Evolutionary conservation across 768 basidiomycete genomes (phyloP).

Genomic region (Podaxis sp.): DNA sequence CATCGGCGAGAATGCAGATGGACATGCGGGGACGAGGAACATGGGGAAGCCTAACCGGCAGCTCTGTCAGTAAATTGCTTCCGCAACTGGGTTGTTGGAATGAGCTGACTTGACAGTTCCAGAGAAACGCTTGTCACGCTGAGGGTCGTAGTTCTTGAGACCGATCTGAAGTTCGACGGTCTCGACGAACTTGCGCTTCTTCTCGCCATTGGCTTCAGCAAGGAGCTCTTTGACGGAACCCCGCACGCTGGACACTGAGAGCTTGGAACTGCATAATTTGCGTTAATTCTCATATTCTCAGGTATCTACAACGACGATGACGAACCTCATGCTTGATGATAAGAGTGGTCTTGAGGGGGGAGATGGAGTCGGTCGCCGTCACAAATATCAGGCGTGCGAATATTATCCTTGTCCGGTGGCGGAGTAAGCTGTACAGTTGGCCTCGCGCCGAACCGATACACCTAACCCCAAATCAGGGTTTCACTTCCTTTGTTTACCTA

Average conservation of each 20-base stretch:
- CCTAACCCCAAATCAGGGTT: background rate
- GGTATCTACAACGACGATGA: background rate
- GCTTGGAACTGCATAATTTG: constrained; percentile 57
- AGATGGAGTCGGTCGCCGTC: constrained; percentile 2
- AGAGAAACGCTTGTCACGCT: constrained; percentile 99
- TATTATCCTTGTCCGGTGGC: constrained; percentile 10
- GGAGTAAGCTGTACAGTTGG: constrained; percentile 14
- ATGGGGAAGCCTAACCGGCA: constrained; percentile 78
- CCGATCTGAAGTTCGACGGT: constrained; percentile 96
- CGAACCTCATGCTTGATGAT: constrained; percentile 29
- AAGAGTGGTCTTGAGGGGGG: constrained; percentile 25
- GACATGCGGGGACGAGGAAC: constrained; percentile 99
- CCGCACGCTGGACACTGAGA: constrained; percentile 99
- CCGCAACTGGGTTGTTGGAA: background rate
- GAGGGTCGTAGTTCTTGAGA: constrained; percentile 99
- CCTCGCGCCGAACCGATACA: background rate
- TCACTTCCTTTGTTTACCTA: background rate
- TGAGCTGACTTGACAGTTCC: constrained; percentile 87
- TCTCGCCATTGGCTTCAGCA: constrained; percentile 79
- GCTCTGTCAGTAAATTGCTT: constrained; percentile 10
- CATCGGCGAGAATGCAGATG: constrained; percentile 99
- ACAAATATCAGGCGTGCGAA: constrained; percentile 5
- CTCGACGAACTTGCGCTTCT: constrained; percentile 93
- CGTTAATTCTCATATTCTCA: background rate
- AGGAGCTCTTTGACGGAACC: constrained; percentile 92